Evolutionary conservation across 257 asterid species (phyloP).

Genomic region (Lithospermum erythrorhizon): DNA sequence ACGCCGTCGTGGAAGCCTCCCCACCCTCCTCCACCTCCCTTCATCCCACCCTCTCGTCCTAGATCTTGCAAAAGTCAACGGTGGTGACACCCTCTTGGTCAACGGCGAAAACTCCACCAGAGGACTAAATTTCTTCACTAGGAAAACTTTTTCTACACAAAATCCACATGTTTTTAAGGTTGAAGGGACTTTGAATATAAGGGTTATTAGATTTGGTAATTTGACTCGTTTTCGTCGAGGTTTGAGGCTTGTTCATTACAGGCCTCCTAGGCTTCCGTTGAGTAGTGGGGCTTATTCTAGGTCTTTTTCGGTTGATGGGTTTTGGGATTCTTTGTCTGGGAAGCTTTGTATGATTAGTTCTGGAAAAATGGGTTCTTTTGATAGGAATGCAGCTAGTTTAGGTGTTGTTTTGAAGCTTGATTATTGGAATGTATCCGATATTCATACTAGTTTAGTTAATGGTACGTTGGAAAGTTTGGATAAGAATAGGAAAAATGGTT

Average conservation of each 20-base stretch:
- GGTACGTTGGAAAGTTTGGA: conserved; percentile 37
- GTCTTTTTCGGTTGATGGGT: conserved; percentile 31
- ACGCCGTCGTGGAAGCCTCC: too few relatives aligned
- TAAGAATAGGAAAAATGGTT: conserved; percentile 12
- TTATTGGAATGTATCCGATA: conserved; percentile 15
- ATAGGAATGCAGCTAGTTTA: conserved; percentile 15
- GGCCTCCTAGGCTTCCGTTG: not conserved
- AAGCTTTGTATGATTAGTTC: conserved; percentile 58
- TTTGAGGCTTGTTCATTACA: not conserved
- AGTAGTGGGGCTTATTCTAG: not conserved
- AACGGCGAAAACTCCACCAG: not conserved
- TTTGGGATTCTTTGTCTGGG: conserved; percentile 40
- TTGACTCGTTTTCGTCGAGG: not conserved
- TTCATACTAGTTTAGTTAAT: conserved; percentile 26
- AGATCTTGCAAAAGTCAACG: not conserved
- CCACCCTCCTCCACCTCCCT: not conserved
- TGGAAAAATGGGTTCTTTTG: conserved; percentile 4
- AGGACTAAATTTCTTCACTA: not conserved
- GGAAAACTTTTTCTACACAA: not conserved
- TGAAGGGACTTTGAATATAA: not conserved
- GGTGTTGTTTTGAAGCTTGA: conserved; percentile 38
- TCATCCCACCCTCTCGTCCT: not conserved
- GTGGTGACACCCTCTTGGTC: not conserved
- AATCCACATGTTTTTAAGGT: not conserved
- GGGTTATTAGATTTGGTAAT: not conserved